Base-by-base conservation (phyloP, 2,329 filamentous ascomycete species). In the Trichothecium sympodiale region DNA sequence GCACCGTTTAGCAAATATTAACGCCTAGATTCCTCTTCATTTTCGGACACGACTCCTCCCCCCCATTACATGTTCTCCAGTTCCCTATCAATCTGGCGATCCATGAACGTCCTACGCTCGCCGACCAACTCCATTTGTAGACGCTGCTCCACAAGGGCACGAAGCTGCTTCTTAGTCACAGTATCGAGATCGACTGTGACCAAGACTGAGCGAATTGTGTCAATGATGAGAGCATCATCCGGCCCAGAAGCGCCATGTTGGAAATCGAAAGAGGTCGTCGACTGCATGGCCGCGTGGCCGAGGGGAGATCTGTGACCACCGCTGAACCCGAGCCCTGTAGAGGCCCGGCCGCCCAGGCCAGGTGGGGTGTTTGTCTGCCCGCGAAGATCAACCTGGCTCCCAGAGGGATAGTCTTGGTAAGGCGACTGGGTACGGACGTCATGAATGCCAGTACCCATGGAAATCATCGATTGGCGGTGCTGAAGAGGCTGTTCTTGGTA, bases 101-200 rank as follows among this genome's bases (percentile, higher is more conserved):
- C 89, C 65, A 96, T 77, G 63, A 94, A 96, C 13, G 79, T 78
- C 55, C 83, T 78, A 57, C 86, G 80, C 59, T 95, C 88, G 16
- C 87, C 88, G 1, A 74, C 69, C 39, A 96, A 69, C 56, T 94
- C 87, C 4, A 83, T 89, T 64, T 95, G 89, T 42, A 98, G 62
- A 50, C 88, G 76, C 65, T 95, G 87, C 64, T 98, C 91, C 10
- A 94, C 87, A 31, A 96, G 71, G 4, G 84, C 88, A 34, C 84
- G 74, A 38, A 91, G 81, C 63, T 96, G 89, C 66, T 98, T 98
- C 77, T 96, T 98, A 6, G 91, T 98, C 33, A 96, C 85, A n/a
- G 74, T 89, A 56, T 98, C 91, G 29, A 98, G 69, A 57, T 98
- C 89, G 1, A 95, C 87, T 51, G 95, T 89, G 13, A 70, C 63